These are phyloP conservation scores for Apiospora phragmitis DNA, from an alignment of 2,329 filamentous ascomycete genomes.

Conservation along the genomic window DNA sequence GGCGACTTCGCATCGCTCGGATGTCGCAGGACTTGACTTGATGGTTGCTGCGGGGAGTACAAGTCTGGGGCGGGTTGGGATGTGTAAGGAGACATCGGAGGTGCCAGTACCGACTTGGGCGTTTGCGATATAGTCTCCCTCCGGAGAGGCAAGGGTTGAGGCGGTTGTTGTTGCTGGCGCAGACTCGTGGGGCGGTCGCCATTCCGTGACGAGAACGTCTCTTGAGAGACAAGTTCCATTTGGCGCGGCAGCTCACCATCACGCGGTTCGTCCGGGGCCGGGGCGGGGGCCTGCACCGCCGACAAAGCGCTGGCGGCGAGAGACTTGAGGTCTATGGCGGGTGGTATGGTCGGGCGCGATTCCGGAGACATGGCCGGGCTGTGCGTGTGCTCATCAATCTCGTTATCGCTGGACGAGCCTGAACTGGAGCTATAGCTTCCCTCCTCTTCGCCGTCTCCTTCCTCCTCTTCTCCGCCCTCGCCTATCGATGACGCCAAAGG, in stretches of 20 bases:
- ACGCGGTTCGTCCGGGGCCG: neutral
- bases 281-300: neutral
- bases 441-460: conserved; percentile 13
- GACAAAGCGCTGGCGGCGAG: conserved; percentile 13
- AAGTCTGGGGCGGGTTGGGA: conserved; percentile 26
- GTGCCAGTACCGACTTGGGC: conserved; percentile 26
- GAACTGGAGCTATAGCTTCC: conserved; percentile 12
- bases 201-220: neutral
- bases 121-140: neutral
- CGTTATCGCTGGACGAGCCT: conserved; percentile 5
- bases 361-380: conserved; percentile 34
- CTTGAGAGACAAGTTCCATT: neutral
- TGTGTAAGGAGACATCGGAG: conserved; percentile 30
- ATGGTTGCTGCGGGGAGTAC: conserved; percentile 26
- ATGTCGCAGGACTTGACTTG: conserved; percentile 30
- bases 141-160: conserved; percentile 6
- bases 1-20: conserved; percentile 37
- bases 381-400: conserved; percentile 16
- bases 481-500: conserved; percentile 50
- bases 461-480: conserved; percentile 39
- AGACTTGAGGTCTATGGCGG: conserved; percentile 12
- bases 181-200: neutral
- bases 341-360: conserved; percentile 18
- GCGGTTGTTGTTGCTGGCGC: neutral
- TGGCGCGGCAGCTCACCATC: neutral